phyloP scores from a whole-genome alignment of 2,329 filamentous ascomycete species.

The Lecanicillium sp. region DNA sequence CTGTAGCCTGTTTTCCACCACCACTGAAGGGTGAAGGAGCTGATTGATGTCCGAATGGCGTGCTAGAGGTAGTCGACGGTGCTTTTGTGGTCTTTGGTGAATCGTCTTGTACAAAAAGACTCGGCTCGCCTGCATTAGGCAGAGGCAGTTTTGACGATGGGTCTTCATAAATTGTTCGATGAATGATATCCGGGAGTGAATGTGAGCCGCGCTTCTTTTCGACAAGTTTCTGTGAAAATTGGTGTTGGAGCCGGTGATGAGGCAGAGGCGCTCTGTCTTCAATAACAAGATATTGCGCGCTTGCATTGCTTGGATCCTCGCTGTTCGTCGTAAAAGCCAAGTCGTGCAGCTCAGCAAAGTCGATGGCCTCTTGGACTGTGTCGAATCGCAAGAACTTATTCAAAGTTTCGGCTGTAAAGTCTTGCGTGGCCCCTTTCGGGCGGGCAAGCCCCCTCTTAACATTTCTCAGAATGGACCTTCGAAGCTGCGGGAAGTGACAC shows the following conservation, averaged over 20 bases:
- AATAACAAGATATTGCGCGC: slow-evolving; percentile 33
- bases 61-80: too few species aligned
- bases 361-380: slow-evolving; percentile 55
- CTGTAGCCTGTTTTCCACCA: too few species aligned
- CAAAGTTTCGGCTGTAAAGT: slow-evolving; percentile 48
- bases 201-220: slow-evolving; percentile 49
- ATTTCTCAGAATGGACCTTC: slow-evolving; percentile 48
- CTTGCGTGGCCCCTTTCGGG: slow-evolving; percentile 48
- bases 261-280: slow-evolving; percentile 34
- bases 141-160: slow-evolving; percentile 8
- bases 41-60: too few species aligned
- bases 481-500: slow-evolving; percentile 55
- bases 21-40: too few species aligned
- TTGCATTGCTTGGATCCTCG: slow-evolving; percentile 24
- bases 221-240: slow-evolving; percentile 47
- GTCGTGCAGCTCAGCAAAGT: slow-evolving; percentile 52
- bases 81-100: neutral
- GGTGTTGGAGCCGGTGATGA: slow-evolving; percentile 43
- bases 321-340: slow-evolving; percentile 38
- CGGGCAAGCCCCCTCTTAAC: slow-evolving; percentile 47
- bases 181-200: slow-evolving; percentile 46
- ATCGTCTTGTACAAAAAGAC: slow-evolving; percentile 19
- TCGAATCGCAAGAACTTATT: slow-evolving; percentile 59
- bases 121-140: slow-evolving; percentile 13
- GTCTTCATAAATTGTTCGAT: slow-evolving; percentile 43